Percentiles rank a stretch among this genome's conserved stretches.
phyloP scores from a whole-genome alignment of 1,284 basidiomycete species.

The Caloboletus inedulis region DNA sequence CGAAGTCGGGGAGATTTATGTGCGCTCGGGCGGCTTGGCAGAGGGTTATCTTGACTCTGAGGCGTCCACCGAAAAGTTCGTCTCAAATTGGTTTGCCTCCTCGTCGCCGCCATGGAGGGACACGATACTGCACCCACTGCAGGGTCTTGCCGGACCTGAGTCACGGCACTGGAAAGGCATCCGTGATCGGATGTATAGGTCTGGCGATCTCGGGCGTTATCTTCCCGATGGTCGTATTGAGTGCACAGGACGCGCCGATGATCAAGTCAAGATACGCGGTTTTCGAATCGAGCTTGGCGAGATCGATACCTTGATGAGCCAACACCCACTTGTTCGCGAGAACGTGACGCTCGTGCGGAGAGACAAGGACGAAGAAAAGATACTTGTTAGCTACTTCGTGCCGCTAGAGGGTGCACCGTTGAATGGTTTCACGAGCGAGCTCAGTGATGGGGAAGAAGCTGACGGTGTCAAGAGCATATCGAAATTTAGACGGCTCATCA shows the following conservation, averaged over 20 bases:
- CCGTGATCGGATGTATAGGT: constrained; percentile 96
- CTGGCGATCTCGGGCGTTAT: constrained; percentile 95
- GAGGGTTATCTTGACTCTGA: constrained; percentile 92
- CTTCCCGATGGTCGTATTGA: constrained; percentile 92
- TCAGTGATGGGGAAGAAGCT: constrained; percentile 59
- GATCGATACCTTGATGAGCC: constrained; percentile 95
- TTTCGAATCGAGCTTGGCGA: constrained; percentile 99
- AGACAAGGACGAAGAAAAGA: constrained; percentile 99
- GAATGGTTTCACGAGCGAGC: constrained; percentile 73
- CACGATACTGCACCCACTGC: constrained; percentile 61
- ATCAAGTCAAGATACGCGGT: constrained; percentile 99
- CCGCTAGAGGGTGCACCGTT: constrained; percentile 74
- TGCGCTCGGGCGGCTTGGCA: constrained; percentile 92
- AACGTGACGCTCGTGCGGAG: constrained; percentile 96
- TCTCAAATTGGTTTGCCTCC: constrained; percentile 85
- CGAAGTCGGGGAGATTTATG: constrained; percentile 98
- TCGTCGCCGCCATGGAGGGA: constrained; percentile 57
- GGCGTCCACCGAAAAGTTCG: constrained; percentile 89
- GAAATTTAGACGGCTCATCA: constrained; percentile 86
- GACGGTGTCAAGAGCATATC: constrained; percentile 68
- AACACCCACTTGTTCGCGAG: constrained; percentile 91
- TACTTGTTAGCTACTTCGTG: constrained; percentile 98
- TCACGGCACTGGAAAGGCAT: constrained; percentile 93
- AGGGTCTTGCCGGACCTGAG: constrained; percentile 63
- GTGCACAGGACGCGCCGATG: constrained; percentile 96